Conservation (phyloP, 1,284 basidiomycete species). For the Sutorius eximius region DNA sequence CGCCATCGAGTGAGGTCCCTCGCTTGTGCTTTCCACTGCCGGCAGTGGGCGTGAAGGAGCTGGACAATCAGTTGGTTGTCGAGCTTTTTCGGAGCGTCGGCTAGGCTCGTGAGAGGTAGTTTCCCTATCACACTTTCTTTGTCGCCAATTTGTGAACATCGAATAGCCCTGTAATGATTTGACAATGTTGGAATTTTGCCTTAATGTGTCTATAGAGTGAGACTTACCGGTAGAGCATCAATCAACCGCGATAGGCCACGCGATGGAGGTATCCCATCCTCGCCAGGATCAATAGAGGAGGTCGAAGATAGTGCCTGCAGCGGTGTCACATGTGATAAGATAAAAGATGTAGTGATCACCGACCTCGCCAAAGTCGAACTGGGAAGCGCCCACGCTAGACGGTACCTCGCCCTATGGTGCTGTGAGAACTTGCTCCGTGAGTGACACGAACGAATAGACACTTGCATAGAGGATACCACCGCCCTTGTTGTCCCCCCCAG, state of each 20-base stretch:
- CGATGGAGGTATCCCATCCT: neutral
- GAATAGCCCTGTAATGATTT: neutral
- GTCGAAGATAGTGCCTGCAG: neutral
- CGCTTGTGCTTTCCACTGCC: neutral
- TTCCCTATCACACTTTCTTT: neutral
- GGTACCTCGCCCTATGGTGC: neutral
- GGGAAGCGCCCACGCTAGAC: no score
- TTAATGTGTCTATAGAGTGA: neutral
- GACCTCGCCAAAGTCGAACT: neutral
- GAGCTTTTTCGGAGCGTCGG: rapidly evolving
- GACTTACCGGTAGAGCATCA: neutral
- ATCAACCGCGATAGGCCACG: no score
- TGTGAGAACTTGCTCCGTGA: neutral
- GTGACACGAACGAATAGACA: neutral
- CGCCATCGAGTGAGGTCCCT: neutral
- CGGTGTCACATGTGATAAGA: neutral
- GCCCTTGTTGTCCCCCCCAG: neutral
- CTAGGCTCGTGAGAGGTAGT: no score
- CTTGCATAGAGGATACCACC: neutral
- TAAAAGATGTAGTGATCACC: neutral
- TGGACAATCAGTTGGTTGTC: neutral
- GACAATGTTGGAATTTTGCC: no score
- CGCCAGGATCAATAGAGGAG: neutral
- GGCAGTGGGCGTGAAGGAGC: neutral
- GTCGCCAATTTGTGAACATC: neutral